Evolutionary conservation across 352 stramenopile genomes (phyloP).

Genomic region (Pythium grandisporangium): DNA sequence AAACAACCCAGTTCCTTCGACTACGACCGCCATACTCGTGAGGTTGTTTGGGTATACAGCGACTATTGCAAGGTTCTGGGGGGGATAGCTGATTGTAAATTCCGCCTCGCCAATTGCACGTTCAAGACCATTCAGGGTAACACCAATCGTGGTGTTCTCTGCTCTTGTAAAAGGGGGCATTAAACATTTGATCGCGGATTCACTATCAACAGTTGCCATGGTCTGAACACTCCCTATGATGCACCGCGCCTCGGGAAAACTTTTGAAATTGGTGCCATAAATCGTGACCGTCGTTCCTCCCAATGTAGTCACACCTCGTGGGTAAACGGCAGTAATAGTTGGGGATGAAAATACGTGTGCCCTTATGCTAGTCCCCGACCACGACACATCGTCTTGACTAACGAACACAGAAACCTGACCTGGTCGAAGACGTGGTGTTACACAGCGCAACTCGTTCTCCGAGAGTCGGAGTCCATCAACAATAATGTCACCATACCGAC

Average conservation of each 20-base stretch:
- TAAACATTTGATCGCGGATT: slow-evolving; percentile 8
- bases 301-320: slow-evolving; percentile 11
- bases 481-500: slow-evolving; percentile 7
- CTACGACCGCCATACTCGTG: neutral
- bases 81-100: slow-evolving; percentile 5
- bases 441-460: slow-evolving; percentile 5
- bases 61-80: slow-evolving; percentile 3
- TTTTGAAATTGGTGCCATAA: slow-evolving; percentile 8
- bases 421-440: slow-evolving; percentile 2
- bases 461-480: slow-evolving; percentile 1
- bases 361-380: neutral
- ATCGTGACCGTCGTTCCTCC: slow-evolving; percentile 5
- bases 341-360: slow-evolving; percentile 5
- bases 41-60: neutral
- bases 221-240: slow-evolving; percentile 7
- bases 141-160: slow-evolving; percentile 1
- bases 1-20: slow-evolving; percentile 2
- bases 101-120: neutral
- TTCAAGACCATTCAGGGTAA: slow-evolving; percentile 12
- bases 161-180: slow-evolving; percentile 2
- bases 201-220: slow-evolving; percentile 8
- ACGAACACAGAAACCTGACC: slow-evolving; percentile 3
- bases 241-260: slow-evolving; percentile 3
- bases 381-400: slow-evolving; percentile 11
- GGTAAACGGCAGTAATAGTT: slow-evolving; percentile 1